Evolutionary conservation across 345 rosid genomes (phyloP), one percentile per base, ranked within the genome.

Genomic region (Jatropha curcas): DNA sequence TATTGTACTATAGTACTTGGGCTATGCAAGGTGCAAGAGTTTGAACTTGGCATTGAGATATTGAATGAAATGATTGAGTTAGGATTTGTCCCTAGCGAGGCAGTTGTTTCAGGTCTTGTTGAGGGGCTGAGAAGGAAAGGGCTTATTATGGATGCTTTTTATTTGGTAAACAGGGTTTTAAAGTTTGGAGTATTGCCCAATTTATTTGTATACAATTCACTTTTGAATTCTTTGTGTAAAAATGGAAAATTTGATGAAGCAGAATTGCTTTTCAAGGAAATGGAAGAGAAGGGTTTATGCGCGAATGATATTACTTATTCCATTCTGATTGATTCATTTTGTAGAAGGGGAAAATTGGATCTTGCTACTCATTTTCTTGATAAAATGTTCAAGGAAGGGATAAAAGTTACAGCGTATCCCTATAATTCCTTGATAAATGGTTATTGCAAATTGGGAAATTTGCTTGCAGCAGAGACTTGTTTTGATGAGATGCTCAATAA

Each of bases 371-470:
- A 71, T 71, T 84, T 81, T 71, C 83, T 95, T 3, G 37, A 81
- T 67, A 79, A 80, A 82, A 92, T 95, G 97, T 70, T 27, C 16
- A 78, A 77, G 62, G 59, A 71, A 5, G 88, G 92, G 50, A 51
- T 89, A 65, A 86, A 78, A 65, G 76, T 73, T 10, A 88, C 90
- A 1, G 81, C 85, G 17, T 95, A 87, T 84, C 92, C 97, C 33
- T 95, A 88, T 76, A 92, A 88, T 84, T 89, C 97, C 68, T 75
- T 92, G 82, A 89, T 95, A 69, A 80, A 77, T 22, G 95, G 98
- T 60, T 80, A 92, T 65, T 91, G 96, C 87, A 92, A 88, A 79
- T 76, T 81, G 39, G 87, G 96, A 67, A 83, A 90, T 77, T 75
- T 87, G 77, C 71, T 62, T 50, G 70, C 81, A 39, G 99, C 99